phyloP scores from a whole-genome alignment of 2,329 filamentous ascomycete species.

The Phaeophleospora eucalypticola region DNA sequence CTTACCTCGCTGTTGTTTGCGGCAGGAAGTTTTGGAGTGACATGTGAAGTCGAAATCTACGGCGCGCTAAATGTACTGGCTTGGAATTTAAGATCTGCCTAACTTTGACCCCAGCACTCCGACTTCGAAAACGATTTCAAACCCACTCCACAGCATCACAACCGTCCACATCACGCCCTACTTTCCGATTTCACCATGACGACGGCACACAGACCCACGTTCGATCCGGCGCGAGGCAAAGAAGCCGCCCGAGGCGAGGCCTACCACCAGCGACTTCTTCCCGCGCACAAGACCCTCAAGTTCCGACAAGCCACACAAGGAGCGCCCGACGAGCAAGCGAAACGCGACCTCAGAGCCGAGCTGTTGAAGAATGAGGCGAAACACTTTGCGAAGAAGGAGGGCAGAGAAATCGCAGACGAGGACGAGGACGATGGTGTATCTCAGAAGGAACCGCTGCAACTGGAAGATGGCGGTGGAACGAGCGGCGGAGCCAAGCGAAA shows the following conservation, averaged over 20 bases:
- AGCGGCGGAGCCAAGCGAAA: constrained; percentile 58
- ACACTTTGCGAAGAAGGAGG: constrained; percentile 81
- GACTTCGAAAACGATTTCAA: no score
- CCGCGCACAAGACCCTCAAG: constrained; percentile 90
- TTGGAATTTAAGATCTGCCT: background rate
- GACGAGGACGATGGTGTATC: constrained; percentile 20
- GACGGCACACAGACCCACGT: constrained; percentile 77
- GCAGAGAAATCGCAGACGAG: constrained; percentile 46
- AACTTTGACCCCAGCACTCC: no score
- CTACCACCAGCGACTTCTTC: constrained; percentile 92
- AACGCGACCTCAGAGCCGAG: constrained; percentile 82
- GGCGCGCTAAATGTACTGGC: background rate
- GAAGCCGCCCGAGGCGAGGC: constrained; percentile 88
- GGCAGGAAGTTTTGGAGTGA: background rate
- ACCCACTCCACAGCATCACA: no score
- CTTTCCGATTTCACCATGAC: constrained; percentile 38
- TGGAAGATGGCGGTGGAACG: constrained; percentile 43
- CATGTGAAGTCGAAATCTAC: constrained; percentile 7
- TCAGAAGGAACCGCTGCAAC: constrained; percentile 36
- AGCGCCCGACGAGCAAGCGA: constrained; percentile 64
- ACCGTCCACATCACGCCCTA: background rate
- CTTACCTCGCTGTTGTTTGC: background rate
- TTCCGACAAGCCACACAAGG: constrained; percentile 86
- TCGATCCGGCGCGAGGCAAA: constrained; percentile 92
- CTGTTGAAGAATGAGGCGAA: constrained; percentile 82